Base-by-base conservation (phyloP, 2,329 filamentous ascomycete species). In the Chlorencoelia australis region DNA sequence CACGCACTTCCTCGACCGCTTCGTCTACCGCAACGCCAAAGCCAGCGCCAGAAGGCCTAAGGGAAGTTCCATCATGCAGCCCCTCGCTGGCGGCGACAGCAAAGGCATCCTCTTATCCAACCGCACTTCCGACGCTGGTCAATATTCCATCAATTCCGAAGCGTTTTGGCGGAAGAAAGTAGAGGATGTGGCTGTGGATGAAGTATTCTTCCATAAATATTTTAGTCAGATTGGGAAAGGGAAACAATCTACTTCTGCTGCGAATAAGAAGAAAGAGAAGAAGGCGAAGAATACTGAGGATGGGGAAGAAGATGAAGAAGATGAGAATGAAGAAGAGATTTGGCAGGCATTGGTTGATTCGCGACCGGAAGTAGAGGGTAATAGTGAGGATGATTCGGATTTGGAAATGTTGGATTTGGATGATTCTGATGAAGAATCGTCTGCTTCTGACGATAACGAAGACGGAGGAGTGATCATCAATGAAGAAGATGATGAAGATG, bases 191-290 rank as follows among this genome's bases (percentile, higher is more conserved):
- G 79, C 82, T 3, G 85, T 79, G 1, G 88, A 98, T 47, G 91
- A 98, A 56, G 83, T 87, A 25, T 98, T 98, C 74, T 98, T 98
- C 74, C 91, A 98, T 60, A 79, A 86, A 48, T 98, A 98, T 73
- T 98, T 98, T 63, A 79, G 75, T 42, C 74, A 79, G 43, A 63
- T 83, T 37, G 76, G 77, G 44, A 86, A 80, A 55, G 63, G 66
- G 8, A 72, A 67, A 32, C 69, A 68, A 45, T 62, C 67, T 48
- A 68, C 70, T 52, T 58, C 58, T 43, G 70, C 67, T 51, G 69
- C 69, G 50, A 73, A 72, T 61, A 70, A 73, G 57, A 69, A 52
- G 65, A 65, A 33, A 58, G 52, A 25, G 59, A 59, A 32, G 61
- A 60, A 49, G n/a, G 58, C 55, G 9, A 59, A 56, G n/a, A 58